Evolutionary conservation across 164 flowering plant genomes (phyloP), one percentile per base, ranked within the genome.

Genomic region (Amborella trichopoda): DNA sequence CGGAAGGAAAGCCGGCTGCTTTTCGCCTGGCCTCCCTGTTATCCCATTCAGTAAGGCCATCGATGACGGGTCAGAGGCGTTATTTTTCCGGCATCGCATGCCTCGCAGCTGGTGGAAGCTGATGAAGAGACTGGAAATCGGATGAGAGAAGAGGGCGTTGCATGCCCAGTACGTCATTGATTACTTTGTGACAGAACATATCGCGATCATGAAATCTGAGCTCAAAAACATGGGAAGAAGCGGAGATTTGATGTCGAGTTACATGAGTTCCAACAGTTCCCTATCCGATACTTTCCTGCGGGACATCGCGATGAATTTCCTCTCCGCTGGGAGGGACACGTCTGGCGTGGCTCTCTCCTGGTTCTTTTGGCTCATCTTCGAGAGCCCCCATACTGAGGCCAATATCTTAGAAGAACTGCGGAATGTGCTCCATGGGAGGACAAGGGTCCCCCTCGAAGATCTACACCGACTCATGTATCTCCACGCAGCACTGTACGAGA

Each of bases 401-500:
- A 66, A 56, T 49, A 56, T 68, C 26, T 26, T 30, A 14, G 61
- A 68, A 40, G 76, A 68, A 32, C 26, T 53, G 20, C 44, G 54
- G 16, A 37, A 38, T 20, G 23, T 33, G 4, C 19, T 45, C 32
- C 28, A 50, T 20, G 40, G n/a, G 3, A 28, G 13, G 22, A 44
- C n/a, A n/a, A n/a, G n/a, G n/a, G n/a, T n/a, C n/a, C n/a, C n/a
- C n/a, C n/a, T n/a, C n/a, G 59, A 24, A 9, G 52, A 63, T 26
- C 33, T 57, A 0, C 49, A 32, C 13, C 48, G 53, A n/a, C 13
- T 71, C 40, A 50, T 50, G 2, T 74, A 74, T 46, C 43, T 74
- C 0, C 78, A 73, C 5, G 74, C 66, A 5, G 49, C 75, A 12
- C 14, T 77, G 0, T 68, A 61, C 25, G 80, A 77, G 33, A 23